phyloP scores from a whole-genome alignment of 306 rosid genomes.

The Cucurbita ficifolia region DNA sequence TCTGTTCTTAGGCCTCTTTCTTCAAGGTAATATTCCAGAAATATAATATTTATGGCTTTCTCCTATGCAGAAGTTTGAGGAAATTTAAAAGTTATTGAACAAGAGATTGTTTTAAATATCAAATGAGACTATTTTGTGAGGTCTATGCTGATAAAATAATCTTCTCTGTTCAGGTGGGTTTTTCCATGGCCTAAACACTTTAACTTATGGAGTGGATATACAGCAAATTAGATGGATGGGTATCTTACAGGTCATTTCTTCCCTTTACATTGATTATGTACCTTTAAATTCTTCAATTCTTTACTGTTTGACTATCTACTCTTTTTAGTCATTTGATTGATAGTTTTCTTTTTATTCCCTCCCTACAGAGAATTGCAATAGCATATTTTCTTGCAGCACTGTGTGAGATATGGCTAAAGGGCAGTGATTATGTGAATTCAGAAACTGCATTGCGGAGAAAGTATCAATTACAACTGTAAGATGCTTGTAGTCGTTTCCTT shows the following conservation, averaged over 20 bases:
- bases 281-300: not conserved
- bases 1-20: constrained; percentile 65
- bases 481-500: not conserved
- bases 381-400: constrained; percentile 67
- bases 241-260: constrained; percentile 53
- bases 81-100: not conserved
- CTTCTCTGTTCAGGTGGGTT: constrained; percentile 52
- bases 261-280: not conserved
- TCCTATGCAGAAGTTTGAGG: not conserved
- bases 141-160: constrained; percentile 5
- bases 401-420: constrained; percentile 90
- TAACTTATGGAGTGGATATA: constrained; percentile 85
- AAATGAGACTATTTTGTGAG: not conserved
- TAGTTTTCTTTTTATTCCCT: not conserved
- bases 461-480: constrained; percentile 69
- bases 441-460: constrained; percentile 48
- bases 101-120: not conserved
- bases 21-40: constrained; percentile 52
- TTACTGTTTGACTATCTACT: not conserved
- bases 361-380: constrained; percentile 65
- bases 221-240: constrained; percentile 71
- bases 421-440: constrained; percentile 37
- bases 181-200: constrained; percentile 56
- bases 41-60: not conserved
- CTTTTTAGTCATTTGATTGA: not conserved